phyloP scores from a whole-genome alignment of 2,329 filamentous ascomycete genomes.

The Nothopassalora personata region DNA sequence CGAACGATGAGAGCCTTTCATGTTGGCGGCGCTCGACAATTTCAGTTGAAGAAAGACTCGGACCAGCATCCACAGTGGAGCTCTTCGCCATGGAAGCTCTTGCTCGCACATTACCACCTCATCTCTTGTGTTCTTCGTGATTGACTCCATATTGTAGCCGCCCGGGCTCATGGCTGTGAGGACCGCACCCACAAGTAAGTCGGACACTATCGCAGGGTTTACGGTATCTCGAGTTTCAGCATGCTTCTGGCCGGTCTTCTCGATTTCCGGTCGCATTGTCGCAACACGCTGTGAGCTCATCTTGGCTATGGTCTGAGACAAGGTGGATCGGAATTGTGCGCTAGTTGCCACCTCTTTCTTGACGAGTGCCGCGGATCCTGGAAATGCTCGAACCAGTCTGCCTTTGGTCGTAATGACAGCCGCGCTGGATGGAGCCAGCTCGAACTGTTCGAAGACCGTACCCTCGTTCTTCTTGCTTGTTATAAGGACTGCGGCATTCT shows the following conservation, averaged over 20 bases:
- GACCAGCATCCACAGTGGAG: slow-evolving; percentile 57
- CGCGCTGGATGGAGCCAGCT: slow-evolving; percentile 52
- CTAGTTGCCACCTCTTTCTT: slow-evolving; percentile 26
- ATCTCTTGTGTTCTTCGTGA: slow-evolving; percentile 62
- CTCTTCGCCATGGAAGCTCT: slow-evolving; percentile 55
- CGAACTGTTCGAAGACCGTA: slow-evolving; percentile 56
- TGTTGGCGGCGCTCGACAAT: too few species aligned
- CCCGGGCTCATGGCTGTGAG: slow-evolving; percentile 42
- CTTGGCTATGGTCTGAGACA: slow-evolving; percentile 16
- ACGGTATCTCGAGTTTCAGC: slow-evolving; percentile 55
- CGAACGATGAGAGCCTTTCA: too few species aligned
- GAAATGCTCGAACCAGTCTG: slow-evolving; percentile 57
- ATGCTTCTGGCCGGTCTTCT: slow-evolving; percentile 48
- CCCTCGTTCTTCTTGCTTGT: slow-evolving; percentile 21
- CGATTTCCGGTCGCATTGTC: slow-evolving; percentile 18
- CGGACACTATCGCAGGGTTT: slow-evolving; percentile 53
- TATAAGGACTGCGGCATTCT: slow-evolving; percentile 23
- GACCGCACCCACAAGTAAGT: slow-evolving; percentile 54
- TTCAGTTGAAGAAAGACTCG: slow-evolving; percentile 54
- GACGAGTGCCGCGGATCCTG: slow-evolving; percentile 41
- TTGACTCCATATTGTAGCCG: slow-evolving; percentile 7
- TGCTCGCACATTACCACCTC: slow-evolving; percentile 39
- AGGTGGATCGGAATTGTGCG: slow-evolving; percentile 9
- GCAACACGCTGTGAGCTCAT: slow-evolving; percentile 18
- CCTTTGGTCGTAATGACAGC: slow-evolving; percentile 48